Percentiles rank a stretch among this genome's conserved stretches.
phyloP scores from a whole-genome alignment of 176 grass and related monocot genomes.

The Sorghum bicolor region DNA sequence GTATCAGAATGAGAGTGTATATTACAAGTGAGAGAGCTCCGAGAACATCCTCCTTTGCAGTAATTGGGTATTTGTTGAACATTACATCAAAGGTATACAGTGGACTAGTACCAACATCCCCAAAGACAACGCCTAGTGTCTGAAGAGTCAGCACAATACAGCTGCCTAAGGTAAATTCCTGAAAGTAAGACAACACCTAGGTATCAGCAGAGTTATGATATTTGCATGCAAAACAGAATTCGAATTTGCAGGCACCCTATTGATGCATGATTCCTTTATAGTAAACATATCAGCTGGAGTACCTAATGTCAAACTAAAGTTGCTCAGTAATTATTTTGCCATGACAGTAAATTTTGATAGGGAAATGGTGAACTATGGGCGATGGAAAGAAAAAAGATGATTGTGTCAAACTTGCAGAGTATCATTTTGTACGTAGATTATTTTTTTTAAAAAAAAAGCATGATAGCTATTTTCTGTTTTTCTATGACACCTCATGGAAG shows the following conservation, averaged over 20 bases:
- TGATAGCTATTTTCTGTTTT: neutral
- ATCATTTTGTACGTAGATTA: neutral
- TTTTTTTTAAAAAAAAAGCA: neutral
- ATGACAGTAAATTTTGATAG: neutral
- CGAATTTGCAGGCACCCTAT: conserved; percentile 6
- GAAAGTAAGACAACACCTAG: conserved; percentile 35
- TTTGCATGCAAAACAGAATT: neutral
- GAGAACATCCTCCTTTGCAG: conserved; percentile 84
- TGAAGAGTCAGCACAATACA: conserved; percentile 85
- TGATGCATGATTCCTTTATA: neutral
- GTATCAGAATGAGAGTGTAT: conserved; percentile 94
- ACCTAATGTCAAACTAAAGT: conserved; percentile 4
- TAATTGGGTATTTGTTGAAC: conserved; percentile 94
- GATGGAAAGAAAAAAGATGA: neutral
- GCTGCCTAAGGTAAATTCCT: conserved; percentile 79
- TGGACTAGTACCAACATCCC: conserved; percentile 95
- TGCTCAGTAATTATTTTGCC: neutral
- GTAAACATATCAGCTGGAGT: neutral
- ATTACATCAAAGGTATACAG: conserved; percentile 98
- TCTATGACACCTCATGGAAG: neutral
- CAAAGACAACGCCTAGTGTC: conserved; percentile 94
- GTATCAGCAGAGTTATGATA: conserved; percentile 26
- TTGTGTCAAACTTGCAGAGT: neutral
- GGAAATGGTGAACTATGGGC: neutral
- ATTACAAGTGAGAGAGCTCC: conserved; percentile 97